Base-by-base conservation (phyloP, 129 eudicot genomes). In the Solidago caesia region DNA sequence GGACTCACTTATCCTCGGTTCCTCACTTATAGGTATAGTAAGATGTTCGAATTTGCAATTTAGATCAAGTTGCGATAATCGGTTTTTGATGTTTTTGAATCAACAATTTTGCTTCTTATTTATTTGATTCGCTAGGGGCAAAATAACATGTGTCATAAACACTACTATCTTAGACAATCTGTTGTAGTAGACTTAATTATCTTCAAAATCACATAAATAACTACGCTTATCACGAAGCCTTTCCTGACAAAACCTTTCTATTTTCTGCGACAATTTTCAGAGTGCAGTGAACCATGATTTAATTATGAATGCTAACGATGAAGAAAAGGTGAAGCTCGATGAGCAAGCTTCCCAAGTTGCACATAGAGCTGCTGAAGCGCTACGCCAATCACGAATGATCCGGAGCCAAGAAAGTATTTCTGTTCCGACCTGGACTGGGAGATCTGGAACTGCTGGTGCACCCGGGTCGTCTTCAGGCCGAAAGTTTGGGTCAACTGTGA, bases 231-330 rank as follows among this genome's bases (percentile, higher is more conserved):
- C 44, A 2, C 2, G 33, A 63, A 52, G 16, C 65, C 63, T 25
- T 64, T 49, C 16, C 60, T 74, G 10, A 70, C 21, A 9, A 46
- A 7, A 42, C 45, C 51, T 44, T 56, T 21, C 4, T 33, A n/a
- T 53, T 61, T 76, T 41, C 47, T 73, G 7, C 66, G 16, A 72
- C 59, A 39, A 67, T 62, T 72, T 59, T 47, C 83, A 94, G 98
- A 94, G 98, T 79, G 98, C 97, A n/a, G 85, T 94, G 80, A 88
- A 94, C 86, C 98, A 94, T 62, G 98, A 94, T 76, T 75, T 87
- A 8, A 90, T 94, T 57, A 84, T 94, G 97, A 84, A 94, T 46
- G 97, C 96, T 46, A 44, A 94, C 29, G 98, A 88, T 41, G 92
- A 84, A 66, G 98, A 94, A 63, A 94, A 94, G 82, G 57, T 82